Conservation (phyloP, 805 yeast species). For the Lipomyces yamanashiensis region DNA sequence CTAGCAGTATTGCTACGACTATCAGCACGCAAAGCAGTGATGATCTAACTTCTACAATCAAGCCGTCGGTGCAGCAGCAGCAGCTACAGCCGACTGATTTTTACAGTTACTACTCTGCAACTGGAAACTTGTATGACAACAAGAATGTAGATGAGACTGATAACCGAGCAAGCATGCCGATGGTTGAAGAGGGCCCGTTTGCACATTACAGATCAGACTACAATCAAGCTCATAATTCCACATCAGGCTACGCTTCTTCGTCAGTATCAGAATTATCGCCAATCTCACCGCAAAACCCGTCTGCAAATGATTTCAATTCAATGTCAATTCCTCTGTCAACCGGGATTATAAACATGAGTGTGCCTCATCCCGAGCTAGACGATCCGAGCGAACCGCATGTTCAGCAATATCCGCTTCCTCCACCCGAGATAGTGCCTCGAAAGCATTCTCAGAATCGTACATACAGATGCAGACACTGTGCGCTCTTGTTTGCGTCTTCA, state of each 20-base stretch:
- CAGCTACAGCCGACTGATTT: neutral
- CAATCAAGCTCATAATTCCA: neutral
- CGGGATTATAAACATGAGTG: conserved; percentile 1
- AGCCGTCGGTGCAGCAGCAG: neutral
- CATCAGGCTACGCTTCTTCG: neutral
- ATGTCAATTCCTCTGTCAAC: neutral
- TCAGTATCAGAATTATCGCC: neutral
- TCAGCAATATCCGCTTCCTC: conserved; percentile 3
- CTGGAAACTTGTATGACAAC: neutral
- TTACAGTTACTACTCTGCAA: neutral
- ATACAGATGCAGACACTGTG: conserved; percentile 34
- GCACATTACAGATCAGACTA: neutral
- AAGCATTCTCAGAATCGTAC: conserved; percentile 30
- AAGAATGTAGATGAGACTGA: neutral
- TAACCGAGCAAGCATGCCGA: neutral
- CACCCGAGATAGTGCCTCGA: conserved; percentile 9
- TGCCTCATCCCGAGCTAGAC: conserved; percentile 10
- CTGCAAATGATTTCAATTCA: neutral
- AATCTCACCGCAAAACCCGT: neutral
- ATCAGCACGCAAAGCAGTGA: neutral
- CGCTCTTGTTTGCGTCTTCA: conserved; percentile 15
- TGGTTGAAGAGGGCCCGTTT: neutral
- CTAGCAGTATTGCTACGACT: conserved; percentile 4
- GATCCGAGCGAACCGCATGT: conserved; percentile 2
- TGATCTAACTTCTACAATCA: neutral